Evolutionary conservation across 2,329 filamentous ascomycete species (phyloP), one percentile per base, ranked within the genome.

Genomic region (Colletotrichum somersetense): DNA sequence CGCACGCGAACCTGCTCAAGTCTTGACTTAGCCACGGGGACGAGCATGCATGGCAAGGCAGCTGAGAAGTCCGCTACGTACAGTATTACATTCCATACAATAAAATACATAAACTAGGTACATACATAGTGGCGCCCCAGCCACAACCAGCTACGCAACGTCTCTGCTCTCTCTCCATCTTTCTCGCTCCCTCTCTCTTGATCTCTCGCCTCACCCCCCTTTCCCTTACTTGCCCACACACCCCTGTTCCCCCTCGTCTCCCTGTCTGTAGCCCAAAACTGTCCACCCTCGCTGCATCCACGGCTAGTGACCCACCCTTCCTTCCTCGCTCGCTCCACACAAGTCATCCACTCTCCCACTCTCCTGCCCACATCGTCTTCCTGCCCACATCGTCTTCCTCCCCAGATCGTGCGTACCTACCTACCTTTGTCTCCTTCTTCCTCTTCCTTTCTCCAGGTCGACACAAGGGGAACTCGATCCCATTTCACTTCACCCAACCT

Each of bases 301-400:
- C 58, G 65, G 48, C 20, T 38, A 5, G 18, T n/a, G 65, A 20
- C 38, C 69, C 69, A 72, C 69, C 38, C 23, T 57, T 57, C 26
- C 35, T 48, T 63, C 46, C 52, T 68, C 64, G 42, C 64, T 68
- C 69, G 30, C 69, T 72, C 69, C 69, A 63, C 69, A 63, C 65
- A 55, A 52, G 48, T 63, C 58, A 38, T 35, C 58, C 65, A 62
- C 65, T 62, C 65, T 61, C 64, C 67, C 61, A 69, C 67, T 50
- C 56, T n/a, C n/a, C n/a, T n/a, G n/a, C n/a, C n/a, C n/a, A n/a
- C n/a, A n/a, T n/a, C n/a, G n/a, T n/a, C n/a, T n/a, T 33, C 48
- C 57, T 48, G 46, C 65, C 69, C 69, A 72, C 69, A 68, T 72
- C 69, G 69, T 72, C 65, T 63, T 64, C 52, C 56, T 67, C 69